phyloP scores from a whole-genome alignment of 768 basidiomycete genomes.

The Lactifluus piperatus region DNA sequence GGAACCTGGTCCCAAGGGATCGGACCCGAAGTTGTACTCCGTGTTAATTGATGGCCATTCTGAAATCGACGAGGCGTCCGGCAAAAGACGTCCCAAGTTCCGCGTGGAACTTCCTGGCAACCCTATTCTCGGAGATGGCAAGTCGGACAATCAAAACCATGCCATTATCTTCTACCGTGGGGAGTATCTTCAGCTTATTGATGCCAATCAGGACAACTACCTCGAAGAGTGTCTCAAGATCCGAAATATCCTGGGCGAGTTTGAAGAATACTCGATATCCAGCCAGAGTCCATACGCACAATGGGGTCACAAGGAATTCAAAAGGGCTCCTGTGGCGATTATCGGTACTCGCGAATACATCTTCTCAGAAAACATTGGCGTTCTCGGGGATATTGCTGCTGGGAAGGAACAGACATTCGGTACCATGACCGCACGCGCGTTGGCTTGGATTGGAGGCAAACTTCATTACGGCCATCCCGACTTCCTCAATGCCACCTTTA shows the following conservation, averaged over 20 bases:
- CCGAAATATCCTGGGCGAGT: slow-evolving; percentile 93
- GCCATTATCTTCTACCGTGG: slow-evolving; percentile 99
- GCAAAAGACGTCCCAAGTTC: slow-evolving; percentile 94
- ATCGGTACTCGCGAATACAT: slow-evolving; percentile 99
- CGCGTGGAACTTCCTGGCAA: slow-evolving; percentile 96
- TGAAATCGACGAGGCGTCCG: slow-evolving; percentile 81
- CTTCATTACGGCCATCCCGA: slow-evolving; percentile 99
- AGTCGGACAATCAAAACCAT: slow-evolving; percentile 99
- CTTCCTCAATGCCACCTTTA: slow-evolving; percentile 96
- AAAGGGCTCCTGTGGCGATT: slow-evolving; percentile 87
- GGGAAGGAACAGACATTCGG: slow-evolving; percentile 99
- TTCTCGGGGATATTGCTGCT: slow-evolving; percentile 96
- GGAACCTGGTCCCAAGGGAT: slow-evolving; percentile 81
- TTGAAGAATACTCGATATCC: slow-evolving; percentile 87
- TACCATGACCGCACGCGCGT: slow-evolving; percentile 90
- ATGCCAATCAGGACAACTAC: slow-evolving; percentile 99
- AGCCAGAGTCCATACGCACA: slow-evolving; percentile 94
- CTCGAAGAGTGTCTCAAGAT: slow-evolving; percentile 99
- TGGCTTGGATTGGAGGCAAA: slow-evolving; percentile 98
- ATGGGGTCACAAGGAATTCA: slow-evolving; percentile 92
- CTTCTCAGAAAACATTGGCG: slow-evolving; percentile 99
- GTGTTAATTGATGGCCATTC: slow-evolving; percentile 96
- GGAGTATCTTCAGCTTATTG: slow-evolving; percentile 97
- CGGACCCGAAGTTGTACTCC: slow-evolving; percentile 85
- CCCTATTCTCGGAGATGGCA: slow-evolving; percentile 97